Percentiles rank a stretch among this genome's conserved stretches.
Conservation (phyloP, 805 yeast genomes). For the Starmerella geochares region DNA sequence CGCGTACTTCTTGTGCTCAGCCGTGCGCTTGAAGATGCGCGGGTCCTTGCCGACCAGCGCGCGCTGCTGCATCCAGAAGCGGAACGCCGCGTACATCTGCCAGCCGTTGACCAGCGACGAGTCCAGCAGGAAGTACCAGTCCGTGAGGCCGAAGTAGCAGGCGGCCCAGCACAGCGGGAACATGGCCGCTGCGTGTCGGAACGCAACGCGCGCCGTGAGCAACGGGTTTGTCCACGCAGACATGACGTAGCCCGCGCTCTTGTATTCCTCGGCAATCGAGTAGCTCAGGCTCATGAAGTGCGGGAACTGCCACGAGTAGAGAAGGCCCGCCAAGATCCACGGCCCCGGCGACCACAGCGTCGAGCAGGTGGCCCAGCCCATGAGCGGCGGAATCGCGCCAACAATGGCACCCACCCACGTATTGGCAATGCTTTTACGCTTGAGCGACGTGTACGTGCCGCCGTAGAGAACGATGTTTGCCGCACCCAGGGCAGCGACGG, state of each 20-base stretch:
- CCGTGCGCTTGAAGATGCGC: constrained; percentile 15
- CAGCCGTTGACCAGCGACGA: constrained; percentile 75
- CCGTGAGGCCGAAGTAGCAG: constrained; percentile 69
- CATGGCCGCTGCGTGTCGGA: constrained; percentile 84
- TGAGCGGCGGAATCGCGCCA: constrained; percentile 95
- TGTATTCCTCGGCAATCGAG: constrained; percentile 76
- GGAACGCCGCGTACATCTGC: constrained; percentile 67
- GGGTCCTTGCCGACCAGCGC: constrained; percentile 32
- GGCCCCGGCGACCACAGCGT: constrained; percentile 72
- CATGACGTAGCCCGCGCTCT: constrained; percentile 95
- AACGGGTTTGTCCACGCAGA: constrained; percentile 86
- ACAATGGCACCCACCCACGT: constrained; percentile 99
- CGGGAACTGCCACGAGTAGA: constrained; percentile 98
- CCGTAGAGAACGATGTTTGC: constrained; percentile 73
- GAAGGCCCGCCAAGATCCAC: constrained; percentile 81
- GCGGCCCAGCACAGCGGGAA: constrained; percentile 85
- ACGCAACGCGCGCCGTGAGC: constrained; percentile 84
- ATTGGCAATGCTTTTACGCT: constrained; percentile 71
- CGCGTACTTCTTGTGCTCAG: constrained; percentile 52
- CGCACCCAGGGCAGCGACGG: constrained; percentile 73
- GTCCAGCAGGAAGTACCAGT: constrained; percentile 68
- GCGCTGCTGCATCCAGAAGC: constrained; percentile 75
- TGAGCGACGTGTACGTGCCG: constrained; percentile 84
- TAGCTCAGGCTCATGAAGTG: constrained; percentile 91
- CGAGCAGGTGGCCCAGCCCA: constrained; percentile 95